Evolutionary conservation across 345 rosid genomes (phyloP), one percentile per base, ranked within the genome.

Genomic region (Litchi chinensis): DNA sequence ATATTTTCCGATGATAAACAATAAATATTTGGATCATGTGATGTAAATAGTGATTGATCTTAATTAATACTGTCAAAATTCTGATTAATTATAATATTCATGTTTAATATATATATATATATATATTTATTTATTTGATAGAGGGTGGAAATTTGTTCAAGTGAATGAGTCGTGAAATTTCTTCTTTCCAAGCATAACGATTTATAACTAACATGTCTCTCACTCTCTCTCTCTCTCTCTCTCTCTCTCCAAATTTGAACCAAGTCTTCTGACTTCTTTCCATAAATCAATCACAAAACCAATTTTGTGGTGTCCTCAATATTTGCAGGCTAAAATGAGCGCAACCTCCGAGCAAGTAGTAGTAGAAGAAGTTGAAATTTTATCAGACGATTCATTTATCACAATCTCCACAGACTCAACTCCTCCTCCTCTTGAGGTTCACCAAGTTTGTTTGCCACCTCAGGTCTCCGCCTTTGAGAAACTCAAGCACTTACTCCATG

Each of bases 401-500:
- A 41, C 67, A 68, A 68, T 77, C 68, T 40, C 28, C 32, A 21
- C 26, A 50, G 64, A 69, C 15, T 8, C 44, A 8, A 50, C 13
- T 13, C 39, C 8, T 21, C 12, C 79, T 66, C 21, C 65, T 10
- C 18, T 9, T 15, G 63, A 44, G 68, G 54, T 77, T 43, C 80
- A 77, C 40, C 37, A 32, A 19, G 80, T 70, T 12, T 62, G 80
- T 64, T 13, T 78, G 50, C 80, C 76, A 3, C 76, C 75, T 0
- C 18, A 24, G 7, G 24, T 26, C 32, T 28, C 70, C 76, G 63
- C 80, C 16, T 71, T 40, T 26, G 62, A 70, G 4, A 78, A 78
- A 65, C 70, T 78, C 13, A 65, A 72, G 65, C 54, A 71, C 26
- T 64, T 62, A 21, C 66, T 78, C 2, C 41, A 6, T 10, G 91